These are phyloP conservation scores for Elaphomyces granulatus DNA, from an alignment of 495 filamentous ascomycete genomes.

Conservation along the genomic window DNA sequence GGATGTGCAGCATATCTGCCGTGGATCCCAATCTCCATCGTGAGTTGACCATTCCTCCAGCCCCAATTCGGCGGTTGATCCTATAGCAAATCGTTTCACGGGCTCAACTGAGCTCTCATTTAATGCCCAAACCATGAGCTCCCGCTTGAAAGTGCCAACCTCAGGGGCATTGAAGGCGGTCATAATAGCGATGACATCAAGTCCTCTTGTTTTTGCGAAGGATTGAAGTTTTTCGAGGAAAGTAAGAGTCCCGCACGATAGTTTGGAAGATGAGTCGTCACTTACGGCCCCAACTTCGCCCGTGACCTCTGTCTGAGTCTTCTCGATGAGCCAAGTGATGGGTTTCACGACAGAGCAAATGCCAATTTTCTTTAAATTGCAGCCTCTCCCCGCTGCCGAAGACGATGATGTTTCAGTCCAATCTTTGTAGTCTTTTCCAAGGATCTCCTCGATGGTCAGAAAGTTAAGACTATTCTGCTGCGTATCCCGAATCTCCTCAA, in stretches of 20 bases:
- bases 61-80: conserved; percentile 33
- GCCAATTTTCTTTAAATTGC: conserved; percentile 53
- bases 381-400: conserved; percentile 12
- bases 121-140: conserved; percentile 56
- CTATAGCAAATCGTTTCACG: conserved; percentile 37
- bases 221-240: conserved; percentile 33
- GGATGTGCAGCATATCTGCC: no score
- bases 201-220: conserved; percentile 41
- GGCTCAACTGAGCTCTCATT: conserved; percentile 29
- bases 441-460: conserved; percentile 55
- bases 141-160: conserved; percentile 44
- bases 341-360: conserved; percentile 60
- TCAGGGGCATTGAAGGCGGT: conserved; percentile 43
- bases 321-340: conserved; percentile 45
- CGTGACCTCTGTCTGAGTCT: conserved; percentile 29
- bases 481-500: conserved; percentile 43
- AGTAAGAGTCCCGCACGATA: background rate
- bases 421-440: conserved; percentile 86
- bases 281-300: conserved; percentile 15
- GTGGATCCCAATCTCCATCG: conserved; percentile 24
- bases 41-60: conserved; percentile 41
- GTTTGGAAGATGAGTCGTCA: conserved; percentile 3
- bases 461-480: conserved; percentile 55
- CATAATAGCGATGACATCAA: conserved; percentile 66
- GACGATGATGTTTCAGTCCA: conserved; percentile 45